Evolutionary conservation across 2,329 filamentous ascomycete genomes (phyloP), one percentile per base, ranked within the genome.

Genomic region (Amphichorda felina): DNA sequence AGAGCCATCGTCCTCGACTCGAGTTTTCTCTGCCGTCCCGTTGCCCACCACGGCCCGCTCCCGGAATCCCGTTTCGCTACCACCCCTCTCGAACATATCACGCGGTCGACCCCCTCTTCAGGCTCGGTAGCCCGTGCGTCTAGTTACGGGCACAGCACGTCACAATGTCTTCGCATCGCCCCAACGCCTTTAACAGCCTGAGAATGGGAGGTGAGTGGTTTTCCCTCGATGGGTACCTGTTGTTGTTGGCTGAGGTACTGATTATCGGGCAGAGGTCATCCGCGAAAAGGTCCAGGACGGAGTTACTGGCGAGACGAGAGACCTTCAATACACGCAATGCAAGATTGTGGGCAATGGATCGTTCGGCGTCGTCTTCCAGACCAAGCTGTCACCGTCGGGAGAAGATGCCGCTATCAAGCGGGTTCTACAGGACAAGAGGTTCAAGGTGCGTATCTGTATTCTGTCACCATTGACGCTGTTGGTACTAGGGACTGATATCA

Each of bases 341-440:
- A 98, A 98, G 68, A 96, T 98, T 53, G 91, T 98, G 33, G 91
- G 91, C 59, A 98, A 98, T 66, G 91, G 91, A 48, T 96, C 89
- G 25, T 98, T 98, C 50, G 91, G 91, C 45, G 89, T 98, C 34
- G 91, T 98, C 45, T 98, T 98, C 62, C 91, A 98, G 68, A 98
- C 91, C 39, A 96, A 96, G 68, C 75, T 98, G 51, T 89, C 89
- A 41, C 91, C 91, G n/a, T 91, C 84, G 44, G 89, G 89, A 44
- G 91, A 98, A 62, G 91, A 98, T 66, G 91, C 91, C 36, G 91
- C 91, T 57, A 98, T 98, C 71, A 98, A 98, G 72, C 82, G 91
- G 50, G 91, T 98, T 41, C 75, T 98, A 40, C 91, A 98, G 57
- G 91, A 98, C 72, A 98, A 98, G 72, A 79, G 91, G 56, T 98